Evolutionary conservation across 208 protist species (phyloP), one percentile per base, ranked within the genome.

Genomic region (Borovskyia barvae): DNA sequence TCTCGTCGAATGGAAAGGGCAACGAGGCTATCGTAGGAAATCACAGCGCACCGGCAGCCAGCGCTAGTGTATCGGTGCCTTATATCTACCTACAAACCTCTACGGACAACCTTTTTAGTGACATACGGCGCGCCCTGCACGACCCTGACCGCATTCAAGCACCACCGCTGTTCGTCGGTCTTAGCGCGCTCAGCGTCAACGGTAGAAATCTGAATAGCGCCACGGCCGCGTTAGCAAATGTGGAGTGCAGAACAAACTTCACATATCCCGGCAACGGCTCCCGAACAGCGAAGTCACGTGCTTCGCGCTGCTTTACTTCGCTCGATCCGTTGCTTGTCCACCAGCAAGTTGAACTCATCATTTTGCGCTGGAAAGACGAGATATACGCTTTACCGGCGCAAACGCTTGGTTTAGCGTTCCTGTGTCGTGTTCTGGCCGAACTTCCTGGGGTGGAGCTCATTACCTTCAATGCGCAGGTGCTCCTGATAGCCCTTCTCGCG

Each of bases 361-460:
- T 86, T 8, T 19, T 90, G 45, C 82, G 88, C 8, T 95, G 88
- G 88, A 70, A 78, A 47, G 88, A 95, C 29, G 68, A 72, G 45
- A 66, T 92, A 24, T 87, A 84, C 49, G 67, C 74, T n/a, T 19
- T 92, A 30, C 53, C 75, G 17, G 60, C 70, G 19, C 55, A 68
- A 24, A 64, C 59, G 9, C 35, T 77, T 36, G 87, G 64, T 22
- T 52, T 94, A 7, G 47, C 48, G 7, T 81, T 94, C 46, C 60
- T 94, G 17, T 70, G 80, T 36, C 65, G 77, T n/a, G 65, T 94
- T 19, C 32, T 87, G 15, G 57, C 60, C 30, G 78, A 89, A 42
- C 76, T 92, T 22, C 52, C 72, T 26, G 88, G 88, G n/a, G 88
- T 95, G 19, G 85, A 95, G 66, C 36, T 95, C 53, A 87, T 95